Percentiles rank a stretch among this genome's conserved stretches.
These are phyloP conservation scores for Russula brevipes DNA, from an alignment of 768 basidiomycete genomes.

Conservation along the genomic window DNA sequence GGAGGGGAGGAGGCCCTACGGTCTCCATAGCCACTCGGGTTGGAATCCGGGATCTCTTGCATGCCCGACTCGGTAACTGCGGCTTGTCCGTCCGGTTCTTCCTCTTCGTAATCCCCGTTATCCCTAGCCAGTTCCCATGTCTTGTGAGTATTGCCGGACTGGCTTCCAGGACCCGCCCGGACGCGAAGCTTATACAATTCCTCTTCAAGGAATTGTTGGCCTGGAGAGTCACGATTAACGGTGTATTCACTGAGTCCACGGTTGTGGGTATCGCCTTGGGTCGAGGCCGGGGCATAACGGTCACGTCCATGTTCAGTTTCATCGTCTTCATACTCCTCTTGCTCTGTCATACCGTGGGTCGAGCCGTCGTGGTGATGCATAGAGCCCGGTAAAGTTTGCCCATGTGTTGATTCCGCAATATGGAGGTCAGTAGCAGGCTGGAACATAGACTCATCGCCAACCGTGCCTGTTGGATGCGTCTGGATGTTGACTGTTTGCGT, in stretches of 20 bases:
- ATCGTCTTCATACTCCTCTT: slow-evolving; percentile 35
- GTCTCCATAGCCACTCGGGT: slow-evolving; percentile 41
- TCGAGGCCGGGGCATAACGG: slow-evolving; percentile 18
- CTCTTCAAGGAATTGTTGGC: slow-evolving; percentile 74
- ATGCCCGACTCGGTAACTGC: slow-evolving; percentile 57
- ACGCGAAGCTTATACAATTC: slow-evolving; percentile 75
- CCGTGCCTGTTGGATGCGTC: slow-evolving; percentile 26
- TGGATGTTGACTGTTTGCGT: slow-evolving; percentile 27
- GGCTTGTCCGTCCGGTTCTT: slow-evolving; percentile 44
- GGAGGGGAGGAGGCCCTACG: slow-evolving; percentile 40
- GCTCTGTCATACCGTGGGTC: slow-evolving; percentile 25
- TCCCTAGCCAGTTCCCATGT: slow-evolving; percentile 79
- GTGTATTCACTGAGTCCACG: slow-evolving; percentile 38
- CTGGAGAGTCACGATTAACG: slow-evolving; percentile 63
- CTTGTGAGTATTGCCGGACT: slow-evolving; percentile 62
- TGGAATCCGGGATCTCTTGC: slow-evolving; percentile 69
- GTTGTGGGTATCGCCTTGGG: slow-evolving; percentile 34
- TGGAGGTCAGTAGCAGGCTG: slow-evolving; percentile 31
- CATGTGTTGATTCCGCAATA: slow-evolving; percentile 32
- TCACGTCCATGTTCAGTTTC: slow-evolving; percentile 42
- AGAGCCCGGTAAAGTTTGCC: slow-evolving; percentile 41
- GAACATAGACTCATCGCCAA: slow-evolving; percentile 26
- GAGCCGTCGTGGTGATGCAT: slow-evolving; percentile 44
- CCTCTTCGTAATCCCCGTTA: slow-evolving; percentile 43
- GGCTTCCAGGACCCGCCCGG: slow-evolving; percentile 56